Base-by-base conservation (phyloP, 768 basidiomycete species). In the Saitozyma sp. region DNA sequence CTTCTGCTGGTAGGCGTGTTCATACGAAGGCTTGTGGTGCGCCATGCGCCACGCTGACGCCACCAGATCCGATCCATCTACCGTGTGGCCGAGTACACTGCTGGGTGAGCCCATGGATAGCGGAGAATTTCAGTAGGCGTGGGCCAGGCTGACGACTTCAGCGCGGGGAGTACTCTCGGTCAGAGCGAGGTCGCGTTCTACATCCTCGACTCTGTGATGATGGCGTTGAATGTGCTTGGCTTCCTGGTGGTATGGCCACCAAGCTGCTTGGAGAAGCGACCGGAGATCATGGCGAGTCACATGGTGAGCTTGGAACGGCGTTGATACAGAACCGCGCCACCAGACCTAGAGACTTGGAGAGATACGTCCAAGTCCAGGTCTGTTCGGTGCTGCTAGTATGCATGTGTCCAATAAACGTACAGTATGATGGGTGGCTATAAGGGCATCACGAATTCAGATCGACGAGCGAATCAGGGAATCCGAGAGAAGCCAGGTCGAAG, bases 221-320 rank as follows among this genome's bases (percentile, higher is more conserved):
- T 89, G 10, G 83, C 86, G 61, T 69, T 88, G 43, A 85, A 87
- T 38, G 83, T 86, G 50, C 75, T 76, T 0, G 78, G 84, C 9
- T 88, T 87, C 66, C 78, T 84, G n/a, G 70, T 79, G 9, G 86
- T 87, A 75, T 90, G 88, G 87, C 87, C 87, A 3, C 86, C 86
- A 1, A 46, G 61, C 3, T 74, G 56, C 66, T 59, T 77, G 20
- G 53, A 64, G 7, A 19, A 8, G 6, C 45, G 38, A 39, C 49
- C n/a, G 43, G 11, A 13, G 54, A 14, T 39, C 41, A 42, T 41
- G 16, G 19, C 37, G 40, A 14, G 3, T 16, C 14, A 20, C 29
- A 20, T 20, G 10, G 8, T 10, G 13, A 38, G 13, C 29, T 14
- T 13, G 37, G 11, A 39, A n/a, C 52, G 16, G 11, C 17, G 29